Conservation (phyloP, 2,329 filamentous ascomycete species). For the Scytalidium sp. region DNA sequence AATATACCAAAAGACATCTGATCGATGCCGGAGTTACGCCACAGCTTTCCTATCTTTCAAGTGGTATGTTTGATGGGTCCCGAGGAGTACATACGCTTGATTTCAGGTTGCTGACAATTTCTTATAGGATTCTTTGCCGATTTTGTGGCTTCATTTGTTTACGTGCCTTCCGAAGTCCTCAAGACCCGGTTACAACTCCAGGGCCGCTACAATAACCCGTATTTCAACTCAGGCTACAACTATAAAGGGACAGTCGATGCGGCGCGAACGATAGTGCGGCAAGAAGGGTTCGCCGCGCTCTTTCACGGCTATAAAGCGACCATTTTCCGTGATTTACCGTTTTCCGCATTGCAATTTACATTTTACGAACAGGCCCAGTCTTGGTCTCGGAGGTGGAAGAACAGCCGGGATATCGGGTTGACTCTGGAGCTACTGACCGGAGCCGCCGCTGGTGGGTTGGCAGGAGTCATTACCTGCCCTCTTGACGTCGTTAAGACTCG, state of each 20-base stretch:
- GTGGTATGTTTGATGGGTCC: slow-evolving; percentile 52
- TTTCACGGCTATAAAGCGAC: slow-evolving; percentile 98
- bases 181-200: slow-evolving; percentile 97
- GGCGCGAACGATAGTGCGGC: slow-evolving; percentile 75
- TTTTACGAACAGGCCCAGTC: slow-evolving; percentile 95
- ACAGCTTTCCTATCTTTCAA: slow-evolving; percentile 79
- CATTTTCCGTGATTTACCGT: slow-evolving; percentile 88
- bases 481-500: slow-evolving; percentile 97
- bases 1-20: slow-evolving; percentile 88
- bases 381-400: slow-evolving; percentile 75
- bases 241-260: slow-evolving; percentile 86
- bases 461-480: slow-evolving; percentile 91
- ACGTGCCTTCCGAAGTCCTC: slow-evolving; percentile 95
- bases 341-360: slow-evolving; percentile 94
- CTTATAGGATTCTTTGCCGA: slow-evolving; percentile 82
- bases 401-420: slow-evolving; percentile 80
- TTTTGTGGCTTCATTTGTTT: slow-evolving; percentile 85
- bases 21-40: slow-evolving; percentile 80
- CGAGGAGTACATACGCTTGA: background rate
- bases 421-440: slow-evolving; percentile 85
- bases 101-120: slow-evolving; percentile 4
- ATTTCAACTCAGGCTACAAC: slow-evolving; percentile 93
- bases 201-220: slow-evolving; percentile 91
- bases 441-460: slow-evolving; percentile 84
- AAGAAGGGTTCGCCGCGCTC: slow-evolving; percentile 79